A percentile compares a stretch with the other conserved stretches of the same genome.
phyloP scores from a whole-genome alignment of 371 early-diverging fungal genomes.

The Mucor velutinosus region DNA sequence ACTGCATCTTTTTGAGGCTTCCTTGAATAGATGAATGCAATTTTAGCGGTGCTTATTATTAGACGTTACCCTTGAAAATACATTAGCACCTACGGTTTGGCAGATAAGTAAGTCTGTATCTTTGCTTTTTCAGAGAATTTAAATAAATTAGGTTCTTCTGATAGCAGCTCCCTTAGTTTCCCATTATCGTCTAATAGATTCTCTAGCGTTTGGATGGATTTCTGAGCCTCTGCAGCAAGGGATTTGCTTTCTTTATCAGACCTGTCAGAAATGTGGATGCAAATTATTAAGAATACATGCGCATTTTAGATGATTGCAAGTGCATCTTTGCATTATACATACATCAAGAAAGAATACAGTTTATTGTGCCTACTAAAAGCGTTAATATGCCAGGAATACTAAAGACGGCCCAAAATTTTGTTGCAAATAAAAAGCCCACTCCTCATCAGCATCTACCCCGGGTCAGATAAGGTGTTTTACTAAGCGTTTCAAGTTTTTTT shows the following conservation, averaged over 20 bases:
- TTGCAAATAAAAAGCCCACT: too few species aligned
- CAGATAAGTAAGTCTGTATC: background rate
- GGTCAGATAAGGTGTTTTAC: too few species aligned
- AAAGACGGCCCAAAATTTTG: background rate
- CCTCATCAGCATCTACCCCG: too few species aligned
- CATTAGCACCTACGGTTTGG: background rate
- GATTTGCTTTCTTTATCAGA: background rate
- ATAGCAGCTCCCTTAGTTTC: background rate
- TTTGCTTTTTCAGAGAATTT: background rate
- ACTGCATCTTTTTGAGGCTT: background rate
- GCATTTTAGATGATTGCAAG: background rate
- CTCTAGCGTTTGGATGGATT: background rate
- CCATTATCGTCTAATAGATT: background rate
- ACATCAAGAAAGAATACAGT: background rate
- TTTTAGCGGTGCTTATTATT: background rate
- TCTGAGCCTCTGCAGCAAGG: background rate
- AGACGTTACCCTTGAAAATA: background rate
- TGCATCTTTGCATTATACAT: background rate
- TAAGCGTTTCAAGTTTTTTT: too few species aligned
- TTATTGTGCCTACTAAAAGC: background rate
- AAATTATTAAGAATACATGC: background rate
- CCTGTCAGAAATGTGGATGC: background rate
- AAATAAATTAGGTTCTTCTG: slow-evolving; percentile 1
- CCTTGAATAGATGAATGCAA: background rate
- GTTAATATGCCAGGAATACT: background rate